A percentile compares a stretch with the other conserved stretches of the same genome.
These are phyloP conservation scores for Claviceps fusiformis DNA, from an alignment of 2,329 filamentous ascomycete species.

Conservation along the genomic window DNA sequence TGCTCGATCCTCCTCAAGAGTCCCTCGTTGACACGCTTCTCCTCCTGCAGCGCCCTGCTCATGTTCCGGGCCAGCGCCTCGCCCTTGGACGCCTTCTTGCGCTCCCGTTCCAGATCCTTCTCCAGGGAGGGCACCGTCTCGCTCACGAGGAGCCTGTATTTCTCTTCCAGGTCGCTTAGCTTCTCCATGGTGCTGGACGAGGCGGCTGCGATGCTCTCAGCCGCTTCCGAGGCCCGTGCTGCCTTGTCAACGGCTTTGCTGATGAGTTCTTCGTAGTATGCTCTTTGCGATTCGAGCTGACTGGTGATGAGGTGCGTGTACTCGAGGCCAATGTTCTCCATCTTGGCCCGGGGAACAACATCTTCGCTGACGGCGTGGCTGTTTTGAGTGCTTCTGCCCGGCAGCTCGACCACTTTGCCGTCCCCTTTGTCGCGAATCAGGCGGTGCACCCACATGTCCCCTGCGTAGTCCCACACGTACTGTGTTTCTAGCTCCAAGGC, in stretches of 20 bases:
- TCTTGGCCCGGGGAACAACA: constrained; percentile 54
- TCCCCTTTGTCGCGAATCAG: constrained; percentile 89
- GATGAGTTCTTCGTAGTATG: constrained; percentile 89
- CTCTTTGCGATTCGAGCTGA: constrained; percentile 81
- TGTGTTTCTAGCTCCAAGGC: constrained; percentile 87
- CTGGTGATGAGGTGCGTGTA: constrained; percentile 89
- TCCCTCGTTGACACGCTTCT: constrained; percentile 71
- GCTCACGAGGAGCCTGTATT: constrained; percentile 30
- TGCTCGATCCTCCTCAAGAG: constrained; percentile 72
- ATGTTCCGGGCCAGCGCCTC: constrained; percentile 63
- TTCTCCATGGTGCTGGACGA: constrained; percentile 36
- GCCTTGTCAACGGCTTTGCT: constrained; percentile 85
- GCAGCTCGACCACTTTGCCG: constrained; percentile 84
- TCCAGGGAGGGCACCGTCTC: constrained; percentile 57
- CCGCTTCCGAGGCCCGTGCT: constrained; percentile 53
- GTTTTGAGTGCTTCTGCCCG: constrained; percentile 32
- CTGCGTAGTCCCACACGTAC: constrained; percentile 95
- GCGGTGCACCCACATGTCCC: constrained; percentile 90
- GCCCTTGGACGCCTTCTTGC: constrained; percentile 55
- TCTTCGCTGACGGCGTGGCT: constrained; percentile 39
- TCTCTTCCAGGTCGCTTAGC: constrained; percentile 35
- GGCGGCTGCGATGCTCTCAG: constrained; percentile 44
- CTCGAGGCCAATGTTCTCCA: constrained; percentile 73
- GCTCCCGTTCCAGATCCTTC: constrained; percentile 55
- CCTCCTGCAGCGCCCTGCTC: constrained; percentile 66